Evolutionary conservation across 805 yeast species (phyloP).

Genomic region (Torulaspora microellipsoides): DNA sequence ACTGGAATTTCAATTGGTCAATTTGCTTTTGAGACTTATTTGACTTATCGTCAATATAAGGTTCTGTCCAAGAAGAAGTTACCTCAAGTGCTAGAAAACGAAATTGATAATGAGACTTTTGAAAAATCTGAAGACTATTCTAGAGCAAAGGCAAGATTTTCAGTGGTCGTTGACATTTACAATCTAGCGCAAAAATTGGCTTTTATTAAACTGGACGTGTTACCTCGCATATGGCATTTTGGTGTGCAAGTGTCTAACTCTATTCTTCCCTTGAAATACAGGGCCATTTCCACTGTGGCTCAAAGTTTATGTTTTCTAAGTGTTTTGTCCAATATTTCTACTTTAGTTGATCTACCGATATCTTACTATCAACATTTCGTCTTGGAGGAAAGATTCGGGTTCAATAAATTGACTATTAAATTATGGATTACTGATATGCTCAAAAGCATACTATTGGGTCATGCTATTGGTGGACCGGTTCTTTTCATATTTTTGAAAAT

Average conservation of each 20-base stretch:
- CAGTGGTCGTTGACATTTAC: constrained; percentile 50
- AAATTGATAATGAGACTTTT: constrained; percentile 69
- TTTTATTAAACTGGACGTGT: constrained; percentile 53
- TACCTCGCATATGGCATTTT: constrained; percentile 59
- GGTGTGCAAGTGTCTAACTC: constrained; percentile 39
- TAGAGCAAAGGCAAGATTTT: constrained; percentile 69
- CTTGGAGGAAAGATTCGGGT: constrained; percentile 87
- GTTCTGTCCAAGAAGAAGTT: constrained; percentile 51
- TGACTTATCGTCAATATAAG: constrained; percentile 72
- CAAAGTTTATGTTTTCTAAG: constrained; percentile 67
- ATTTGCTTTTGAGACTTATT: constrained; percentile 66
- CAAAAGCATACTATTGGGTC: constrained; percentile 52
- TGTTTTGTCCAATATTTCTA: constrained; percentile 45
- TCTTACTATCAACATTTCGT: constrained; percentile 77
- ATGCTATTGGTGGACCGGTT: constrained; percentile 66
- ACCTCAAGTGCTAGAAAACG: constrained; percentile 65
- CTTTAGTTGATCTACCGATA: constrained; percentile 60
- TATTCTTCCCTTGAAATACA: constrained; percentile 28
- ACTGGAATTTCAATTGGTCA: constrained; percentile 72
- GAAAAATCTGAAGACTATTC: constrained; percentile 74
- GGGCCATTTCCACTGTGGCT: constrained; percentile 53
- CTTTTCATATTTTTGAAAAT: constrained; percentile 74
- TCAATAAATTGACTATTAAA: constrained; percentile 74
- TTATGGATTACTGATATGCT: constrained; percentile 71
- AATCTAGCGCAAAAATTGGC: constrained; percentile 52